These are phyloP conservation scores for Gremmenia infestans DNA, from an alignment of 2,329 filamentous ascomycete genomes.

Conservation along the genomic window DNA sequence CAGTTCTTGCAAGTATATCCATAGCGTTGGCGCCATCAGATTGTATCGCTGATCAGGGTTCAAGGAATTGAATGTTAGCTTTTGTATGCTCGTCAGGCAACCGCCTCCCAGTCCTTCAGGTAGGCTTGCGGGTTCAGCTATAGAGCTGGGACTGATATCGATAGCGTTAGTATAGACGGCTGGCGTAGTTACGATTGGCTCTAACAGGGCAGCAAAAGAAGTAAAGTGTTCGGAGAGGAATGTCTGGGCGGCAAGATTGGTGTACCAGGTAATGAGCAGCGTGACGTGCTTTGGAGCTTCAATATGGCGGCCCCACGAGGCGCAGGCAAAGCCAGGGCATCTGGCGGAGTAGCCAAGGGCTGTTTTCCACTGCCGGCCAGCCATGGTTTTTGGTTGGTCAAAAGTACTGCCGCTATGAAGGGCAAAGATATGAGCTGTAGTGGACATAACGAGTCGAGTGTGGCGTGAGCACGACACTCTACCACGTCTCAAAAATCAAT, in stretches of 20 bases:
- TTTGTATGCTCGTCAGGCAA: background rate
- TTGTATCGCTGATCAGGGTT: background rate
- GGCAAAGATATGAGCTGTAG: background rate
- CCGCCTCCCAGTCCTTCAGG: no score
- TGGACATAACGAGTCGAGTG: background rate
- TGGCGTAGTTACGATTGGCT: background rate
- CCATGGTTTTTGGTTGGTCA: background rate
- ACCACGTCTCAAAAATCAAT: no score
- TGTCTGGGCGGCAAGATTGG: background rate
- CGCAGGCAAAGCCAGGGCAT: background rate
- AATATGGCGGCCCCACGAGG: background rate
- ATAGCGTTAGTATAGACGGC: background rate
- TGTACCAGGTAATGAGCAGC: conserved; percentile 7
- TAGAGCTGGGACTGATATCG: background rate
- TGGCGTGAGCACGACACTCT: no score
- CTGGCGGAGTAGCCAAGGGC: background rate
- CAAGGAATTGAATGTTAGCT: background rate
- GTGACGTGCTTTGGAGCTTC: conserved; percentile 5
- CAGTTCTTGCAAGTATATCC: background rate
- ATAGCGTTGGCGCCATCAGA: background rate
- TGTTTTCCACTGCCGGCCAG: background rate
- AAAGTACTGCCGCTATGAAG: background rate
- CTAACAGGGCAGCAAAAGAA: background rate
- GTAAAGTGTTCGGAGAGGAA: background rate
- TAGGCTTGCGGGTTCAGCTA: background rate